Percentiles rank a stretch among this genome's conserved stretches.
Evolutionary conservation across 345 rosid species (phyloP).

Genomic region (Gossypium herbaceum): DNA sequence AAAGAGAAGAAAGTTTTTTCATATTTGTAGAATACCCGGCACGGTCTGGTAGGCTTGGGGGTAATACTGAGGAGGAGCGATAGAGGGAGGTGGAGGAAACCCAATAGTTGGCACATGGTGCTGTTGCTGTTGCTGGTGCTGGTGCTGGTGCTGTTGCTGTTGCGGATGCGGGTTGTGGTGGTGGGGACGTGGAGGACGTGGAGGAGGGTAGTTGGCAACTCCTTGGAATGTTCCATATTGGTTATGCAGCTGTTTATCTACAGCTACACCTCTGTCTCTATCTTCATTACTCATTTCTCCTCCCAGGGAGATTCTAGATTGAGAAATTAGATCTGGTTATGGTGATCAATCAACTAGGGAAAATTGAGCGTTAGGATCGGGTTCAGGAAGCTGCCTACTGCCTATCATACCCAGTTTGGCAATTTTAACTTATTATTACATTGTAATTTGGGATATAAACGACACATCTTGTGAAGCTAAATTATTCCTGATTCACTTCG

Average conservation of each 20-base stretch:
- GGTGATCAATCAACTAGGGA: background rate
- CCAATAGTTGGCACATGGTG: constrained; percentile 40
- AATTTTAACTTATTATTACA: background rate
- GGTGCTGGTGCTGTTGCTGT: background rate
- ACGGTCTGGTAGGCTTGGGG: constrained; percentile 69
- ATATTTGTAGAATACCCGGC: constrained; percentile 38
- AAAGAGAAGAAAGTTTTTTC: background rate
- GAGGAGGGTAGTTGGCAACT: constrained; percentile 78
- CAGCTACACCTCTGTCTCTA: constrained; percentile 32
- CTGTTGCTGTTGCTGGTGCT: background rate
- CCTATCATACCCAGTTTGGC: background rate
- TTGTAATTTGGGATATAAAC: background rate
- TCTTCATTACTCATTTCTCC: constrained; percentile 32
- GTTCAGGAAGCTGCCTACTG: background rate
- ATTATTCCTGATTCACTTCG: background rate
- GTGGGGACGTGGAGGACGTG: constrained; percentile 30
- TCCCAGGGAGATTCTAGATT: background rate
- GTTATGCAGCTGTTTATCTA: constrained; percentile 31
- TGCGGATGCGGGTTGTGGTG: background rate
- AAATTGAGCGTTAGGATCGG: background rate
- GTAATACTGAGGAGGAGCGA: constrained; percentile 38
- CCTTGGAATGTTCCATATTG: constrained; percentile 98
- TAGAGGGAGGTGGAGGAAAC: constrained; percentile 72
- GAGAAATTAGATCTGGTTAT: background rate
- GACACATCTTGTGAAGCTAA: background rate